Evolutionary conservation across 257 asterid genomes (phyloP), one percentile per base, ranked within the genome.

Genomic region (Haberlea rhodopensis): DNA sequence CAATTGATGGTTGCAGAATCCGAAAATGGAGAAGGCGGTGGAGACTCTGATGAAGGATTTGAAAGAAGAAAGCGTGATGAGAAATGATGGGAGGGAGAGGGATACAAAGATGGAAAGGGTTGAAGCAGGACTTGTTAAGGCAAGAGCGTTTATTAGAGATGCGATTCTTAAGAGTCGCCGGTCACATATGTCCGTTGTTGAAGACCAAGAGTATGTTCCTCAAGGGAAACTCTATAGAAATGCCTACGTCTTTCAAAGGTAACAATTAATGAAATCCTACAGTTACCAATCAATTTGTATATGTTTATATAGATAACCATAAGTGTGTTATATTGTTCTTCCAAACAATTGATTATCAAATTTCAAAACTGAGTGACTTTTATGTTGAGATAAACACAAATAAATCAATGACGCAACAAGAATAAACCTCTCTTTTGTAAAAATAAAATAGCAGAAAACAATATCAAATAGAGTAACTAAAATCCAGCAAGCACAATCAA

Each of bases 241-340:
- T 40, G 71, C 86, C 16, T 60, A 37, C 67, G 87, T 71, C 9
- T 84, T 88, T 58, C 82, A 77, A 21, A 83, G 87, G 92, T 87
- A 76, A 45, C 1, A 15, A 60, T 1, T 0, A 16, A 4, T 34
- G 18, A 25, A 10, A 11, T 25, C 0, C 51, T 29, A 5, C 22
- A n/a, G n/a, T n/a, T n/a, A n/a, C n/a, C n/a, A n/a, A n/a, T n/a
- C n/a, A n/a, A n/a, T n/a, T n/a, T n/a, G n/a, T n/a, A n/a, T n/a
- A n/a, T n/a, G n/a, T n/a, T n/a, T n/a, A n/a, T n/a, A n/a, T n/a
- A n/a, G n/a, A n/a, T n/a, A n/a, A n/a, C n/a, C n/a, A n/a, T n/a
- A n/a, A n/a, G n/a, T n/a, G n/a, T n/a, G n/a, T n/a, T n/a, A n/a
- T n/a, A n/a, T n/a, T n/a, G n/a, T n/a, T n/a, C n/a, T n/a, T n/a